Evolutionary conservation across 306 rosid species (phyloP).

Genomic region (Prunus salicina): DNA sequence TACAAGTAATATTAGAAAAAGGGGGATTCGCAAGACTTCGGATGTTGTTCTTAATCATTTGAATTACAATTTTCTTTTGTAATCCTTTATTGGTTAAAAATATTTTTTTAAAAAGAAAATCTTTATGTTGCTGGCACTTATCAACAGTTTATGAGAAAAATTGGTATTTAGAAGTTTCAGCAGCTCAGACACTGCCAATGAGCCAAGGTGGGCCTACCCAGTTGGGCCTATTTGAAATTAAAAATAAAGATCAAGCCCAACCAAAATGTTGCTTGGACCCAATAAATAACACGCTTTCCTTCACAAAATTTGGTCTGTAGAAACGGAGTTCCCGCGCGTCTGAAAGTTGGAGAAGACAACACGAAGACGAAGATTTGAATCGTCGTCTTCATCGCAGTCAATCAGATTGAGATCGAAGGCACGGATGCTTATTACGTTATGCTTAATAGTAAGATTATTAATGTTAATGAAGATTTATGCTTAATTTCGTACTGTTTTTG

Average conservation of each 20-base stretch:
- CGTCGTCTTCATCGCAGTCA: neutral
- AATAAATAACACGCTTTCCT: neutral
- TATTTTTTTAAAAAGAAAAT: too few relatives aligned
- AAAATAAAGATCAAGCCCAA: too few relatives aligned
- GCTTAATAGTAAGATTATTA: neutral
- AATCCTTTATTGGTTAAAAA: too few relatives aligned
- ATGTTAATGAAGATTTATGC: neutral
- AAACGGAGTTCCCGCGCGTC: neutral
- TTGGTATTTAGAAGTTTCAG: too few relatives aligned
- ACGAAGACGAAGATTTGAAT: neutral
- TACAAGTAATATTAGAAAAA: too few relatives aligned
- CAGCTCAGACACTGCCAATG: too few relatives aligned
- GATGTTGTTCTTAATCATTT: too few relatives aligned
- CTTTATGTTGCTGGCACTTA: too few relatives aligned
- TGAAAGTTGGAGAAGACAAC: neutral
- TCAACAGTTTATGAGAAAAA: too few relatives aligned
- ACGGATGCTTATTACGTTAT: neutral
- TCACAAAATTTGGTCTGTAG: neutral
- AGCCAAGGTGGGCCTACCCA: neutral
- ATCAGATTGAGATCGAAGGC: neutral
- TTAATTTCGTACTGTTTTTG: neutral
- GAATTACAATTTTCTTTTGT: too few relatives aligned
- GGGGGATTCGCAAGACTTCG: too few relatives aligned
- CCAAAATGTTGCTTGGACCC: neutral
- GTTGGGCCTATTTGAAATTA: neutral